Evolutionary conservation across 352 stramenopile species (phyloP), one percentile per base, ranked within the genome.

Genomic region (Globisporangium cederbergense): DNA sequence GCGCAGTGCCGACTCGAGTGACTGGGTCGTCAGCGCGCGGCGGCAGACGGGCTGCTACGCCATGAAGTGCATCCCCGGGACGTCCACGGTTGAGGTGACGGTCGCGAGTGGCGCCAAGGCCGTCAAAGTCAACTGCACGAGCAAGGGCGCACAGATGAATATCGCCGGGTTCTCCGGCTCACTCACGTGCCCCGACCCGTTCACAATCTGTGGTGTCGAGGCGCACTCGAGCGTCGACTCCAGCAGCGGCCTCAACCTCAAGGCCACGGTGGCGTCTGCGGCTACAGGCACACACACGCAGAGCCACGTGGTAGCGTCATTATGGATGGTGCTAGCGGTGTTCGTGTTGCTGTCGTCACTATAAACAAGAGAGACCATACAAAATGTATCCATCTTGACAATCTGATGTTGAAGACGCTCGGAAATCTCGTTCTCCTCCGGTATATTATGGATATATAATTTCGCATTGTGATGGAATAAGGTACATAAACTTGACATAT

Each of bases 31-130:
- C 25, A 87, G 73, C 30, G 45, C 59, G 1, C 73, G 79, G 3
- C 81, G 86, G 3, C 73, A 90, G 60, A 93, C 81, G 2, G 86
- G 86, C 20, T 95, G 83, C 71, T 95, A 95, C 63, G 69, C 71
- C 14, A 90, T 90, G 79, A 70, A 70, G n/a, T 95, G 86, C 64
- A 60, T 76, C 28, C 52, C 56, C 5, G 76, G 76, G 18, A 51
- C 18, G 18, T 38, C 50, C 1, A 61, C 67, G 6, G 62, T 95
- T 2, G 70, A 84, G 55, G 58, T 91, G 36, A 75, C 59, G 3
- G 59, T 94, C 55, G 65, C 74, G 20, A 57, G 57, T 3, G 72
- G 61, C 36, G 28, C 22, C 14, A 51, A 60, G 4, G 40, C 56
- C 1, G 46, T 81, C 34, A 75, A 58, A 18, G 64, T 81, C 3